These are phyloP conservation scores for Oenanthe javanica DNA, from an alignment of 140 eudicot species.

Conservation along the genomic window DNA sequence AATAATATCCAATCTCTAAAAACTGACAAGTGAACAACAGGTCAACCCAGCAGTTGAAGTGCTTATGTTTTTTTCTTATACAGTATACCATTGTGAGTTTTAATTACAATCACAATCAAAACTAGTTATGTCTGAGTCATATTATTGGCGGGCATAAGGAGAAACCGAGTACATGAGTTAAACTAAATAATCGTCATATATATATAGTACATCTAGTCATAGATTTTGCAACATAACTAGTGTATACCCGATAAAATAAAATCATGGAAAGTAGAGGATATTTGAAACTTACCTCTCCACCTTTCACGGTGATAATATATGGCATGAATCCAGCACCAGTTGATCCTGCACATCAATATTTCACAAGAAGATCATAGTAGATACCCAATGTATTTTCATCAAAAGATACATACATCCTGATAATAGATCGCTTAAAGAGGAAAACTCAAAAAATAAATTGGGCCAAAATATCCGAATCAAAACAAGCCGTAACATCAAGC, in stretches of 20 bases:
- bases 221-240: background rate
- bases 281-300: constrained; percentile 41
- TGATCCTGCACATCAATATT: constrained; percentile 27
- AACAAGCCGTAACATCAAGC: background rate
- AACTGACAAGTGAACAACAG: too few species aligned
- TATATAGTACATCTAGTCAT: background rate
- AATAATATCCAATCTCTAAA: background rate
- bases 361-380: background rate
- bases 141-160: background rate
- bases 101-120: background rate
- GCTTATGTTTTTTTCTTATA: background rate
- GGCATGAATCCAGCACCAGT: constrained; percentile 43
- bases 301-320: constrained; percentile 35
- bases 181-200: background rate
- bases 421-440: background rate
- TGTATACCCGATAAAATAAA: background rate
- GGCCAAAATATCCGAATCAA: background rate
- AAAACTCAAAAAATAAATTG: background rate
- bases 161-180: background rate
- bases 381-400: background rate
- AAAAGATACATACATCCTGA: background rate
- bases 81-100: background rate
- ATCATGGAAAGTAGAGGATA: background rate
- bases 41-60: background rate
- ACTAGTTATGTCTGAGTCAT: background rate